Evolutionary conservation across 495 filamentous ascomycete species (phyloP), one percentile per base, ranked within the genome.

Genomic region (Alectoria sarmentosa): DNA sequence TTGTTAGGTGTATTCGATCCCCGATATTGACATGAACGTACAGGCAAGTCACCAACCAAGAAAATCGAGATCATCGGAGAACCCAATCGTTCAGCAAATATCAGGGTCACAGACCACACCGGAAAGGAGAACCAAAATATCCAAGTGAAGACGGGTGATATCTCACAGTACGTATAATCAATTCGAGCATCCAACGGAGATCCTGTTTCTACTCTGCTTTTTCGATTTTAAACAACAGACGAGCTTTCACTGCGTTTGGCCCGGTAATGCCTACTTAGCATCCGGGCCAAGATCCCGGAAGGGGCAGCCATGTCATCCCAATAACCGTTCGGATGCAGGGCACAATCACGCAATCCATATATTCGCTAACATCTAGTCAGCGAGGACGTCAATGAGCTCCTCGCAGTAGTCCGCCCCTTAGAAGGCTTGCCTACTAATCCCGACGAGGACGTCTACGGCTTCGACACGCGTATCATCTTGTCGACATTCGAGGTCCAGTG

Each of bases 21-120:
- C 0, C 30, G 19, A 11, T 36, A 32, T 21, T 63, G 36, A 63
- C 19, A n/a, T 55, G 26, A 23, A 7, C 60, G 39, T 36, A n/a
- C 21, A 42, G 55, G 19, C 26, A 52, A 38, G n/a, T 3, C 61
- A 28, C 60, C 65, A 7, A 60, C 65, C 37, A 32, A 67, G 44
- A 67, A 65, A 36, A 60, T 60, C 56, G 61, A 64, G 56, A 64
- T 67, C 61, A 64, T 67, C 26, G 65, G 65, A 17, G 61, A 64
- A 34, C 65, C 65, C 37, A 67, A 67, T 44, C 65, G 65, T 48
- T 56, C 61, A 26, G 61, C 65, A 15, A 67, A 37, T 23, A 58
- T 67, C 38, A 67, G 64, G 48, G 30, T 60, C 26, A 67, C 61
- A 26, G 30, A 59, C 10, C 65, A 64, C 32, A 55, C 64, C 11